A percentile compares a stretch with the other conserved stretches of the same genome.
Evolutionary conservation across 2,329 filamentous ascomycete genomes (phyloP).

Genomic region (Didymella exigua): DNA sequence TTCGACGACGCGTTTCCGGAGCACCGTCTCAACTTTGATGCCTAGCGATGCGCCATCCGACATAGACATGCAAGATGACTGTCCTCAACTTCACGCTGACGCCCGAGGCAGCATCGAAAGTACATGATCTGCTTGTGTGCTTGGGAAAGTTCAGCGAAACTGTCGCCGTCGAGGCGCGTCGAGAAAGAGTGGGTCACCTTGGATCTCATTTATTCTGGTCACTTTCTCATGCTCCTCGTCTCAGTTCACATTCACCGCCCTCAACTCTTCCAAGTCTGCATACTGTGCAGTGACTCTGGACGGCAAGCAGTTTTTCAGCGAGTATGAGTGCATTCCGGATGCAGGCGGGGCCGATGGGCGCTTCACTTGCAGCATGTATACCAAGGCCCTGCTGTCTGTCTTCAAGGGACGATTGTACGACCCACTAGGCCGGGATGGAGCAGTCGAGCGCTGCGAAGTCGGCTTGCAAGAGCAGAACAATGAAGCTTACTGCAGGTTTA

Average conservation of each 20-base stretch:
- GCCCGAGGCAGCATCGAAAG: conserved; percentile 71
- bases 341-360: conserved; percentile 49
- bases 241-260: conserved; percentile 71
- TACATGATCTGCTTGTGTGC: conserved; percentile 76
- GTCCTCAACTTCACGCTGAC: conserved; percentile 72
- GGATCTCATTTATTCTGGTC: conserved; percentile 17
- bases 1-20: conserved; percentile 15
- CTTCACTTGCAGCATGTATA: conserved; percentile 78
- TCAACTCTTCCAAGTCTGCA: conserved; percentile 81
- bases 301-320: conserved; percentile 71
- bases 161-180: conserved; percentile 74
- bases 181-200: conserved; percentile 62
- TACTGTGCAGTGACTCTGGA: conserved; percentile 75
- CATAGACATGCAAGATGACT: conserved; percentile 46
- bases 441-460: conserved; percentile 76
- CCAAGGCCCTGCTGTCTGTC: conserved; percentile 70
- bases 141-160: conserved; percentile 80
- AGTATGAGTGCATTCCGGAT: conserved; percentile 66
- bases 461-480: conserved; percentile 73
- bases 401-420: conserved; percentile 73
- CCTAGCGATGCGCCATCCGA: not conserved
- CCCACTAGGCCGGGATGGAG: conserved; percentile 68
- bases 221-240: conserved; percentile 24
- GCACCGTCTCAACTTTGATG: not conserved
- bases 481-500: conserved; percentile 71